These are phyloP conservation scores for Drechmeria coniospora DNA, from an alignment of 2,329 filamentous ascomycete species.

Conservation along the genomic window DNA sequence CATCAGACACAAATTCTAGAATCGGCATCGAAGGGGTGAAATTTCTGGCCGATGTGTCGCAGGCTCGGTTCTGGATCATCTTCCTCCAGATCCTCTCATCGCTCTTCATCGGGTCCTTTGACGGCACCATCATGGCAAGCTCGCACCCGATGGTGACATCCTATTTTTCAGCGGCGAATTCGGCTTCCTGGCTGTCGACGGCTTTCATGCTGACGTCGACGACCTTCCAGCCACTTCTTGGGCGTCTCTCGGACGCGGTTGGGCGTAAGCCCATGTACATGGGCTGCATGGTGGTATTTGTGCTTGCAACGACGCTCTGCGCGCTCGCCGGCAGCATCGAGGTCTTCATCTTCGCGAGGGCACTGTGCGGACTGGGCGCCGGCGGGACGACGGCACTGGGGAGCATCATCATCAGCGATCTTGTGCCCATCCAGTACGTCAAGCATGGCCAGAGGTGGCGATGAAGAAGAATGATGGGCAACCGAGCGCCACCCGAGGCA, in stretches of 20 bases:
- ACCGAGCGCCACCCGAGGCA: not conserved
- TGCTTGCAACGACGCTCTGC: conserved; percentile 52
- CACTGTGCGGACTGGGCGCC: conserved; percentile 56
- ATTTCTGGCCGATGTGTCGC: too few relatives aligned
- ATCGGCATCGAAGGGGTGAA: too few relatives aligned
- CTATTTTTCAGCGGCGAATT: conserved; percentile 61
- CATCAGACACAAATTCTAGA: too few relatives aligned
- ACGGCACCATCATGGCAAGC: conserved; percentile 67
- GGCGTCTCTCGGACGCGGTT: conserved; percentile 57
- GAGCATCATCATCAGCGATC: conserved; percentile 57
- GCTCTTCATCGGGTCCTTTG: conserved; percentile 49
- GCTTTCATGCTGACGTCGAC: conserved; percentile 64
- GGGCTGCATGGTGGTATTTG: conserved; percentile 45
- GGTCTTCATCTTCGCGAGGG: conserved; percentile 54
- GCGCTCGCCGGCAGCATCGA: conserved; percentile 49
- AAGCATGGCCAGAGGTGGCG: too few relatives aligned
- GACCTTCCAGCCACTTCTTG: conserved; percentile 59
- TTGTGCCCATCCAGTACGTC: conserved; percentile 54
- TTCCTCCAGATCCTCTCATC: conserved; percentile 41
- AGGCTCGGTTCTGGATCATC: conserved; percentile 47
- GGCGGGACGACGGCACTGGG: conserved; percentile 56
- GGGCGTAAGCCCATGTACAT: conserved; percentile 54
- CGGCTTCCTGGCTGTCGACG: conserved; percentile 69
- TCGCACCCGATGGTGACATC: conserved; percentile 69
- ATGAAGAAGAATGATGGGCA: too few relatives aligned